Conservation (phyloP, 441 rosid species). For the Geranium incanum region DNA sequence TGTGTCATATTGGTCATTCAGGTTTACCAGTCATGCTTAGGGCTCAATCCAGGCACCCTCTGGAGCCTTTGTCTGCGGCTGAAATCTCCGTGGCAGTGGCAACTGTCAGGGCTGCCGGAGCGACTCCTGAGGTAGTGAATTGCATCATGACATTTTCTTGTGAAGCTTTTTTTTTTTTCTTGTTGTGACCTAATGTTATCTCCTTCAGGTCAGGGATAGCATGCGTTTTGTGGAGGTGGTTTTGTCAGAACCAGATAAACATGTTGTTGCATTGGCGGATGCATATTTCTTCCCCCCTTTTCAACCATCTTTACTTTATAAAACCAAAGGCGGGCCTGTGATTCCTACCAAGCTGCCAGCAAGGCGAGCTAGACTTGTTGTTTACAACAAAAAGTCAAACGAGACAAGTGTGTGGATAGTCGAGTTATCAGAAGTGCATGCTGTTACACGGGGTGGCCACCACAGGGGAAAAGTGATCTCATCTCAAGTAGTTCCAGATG, state of each 20-base stretch:
- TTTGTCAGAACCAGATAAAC: constrained; percentile 61
- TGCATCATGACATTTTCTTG: constrained; percentile 3
- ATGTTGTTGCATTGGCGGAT: constrained; percentile 76
- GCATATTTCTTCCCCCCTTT: constrained; percentile 88
- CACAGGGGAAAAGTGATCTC: constrained; percentile 81
- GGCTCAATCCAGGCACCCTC: constrained; percentile 70
- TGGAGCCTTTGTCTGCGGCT: constrained; percentile 77
- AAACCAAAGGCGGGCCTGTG: constrained; percentile 67
- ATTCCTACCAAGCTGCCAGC: constrained; percentile 77
- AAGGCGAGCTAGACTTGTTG: constrained; percentile 65
- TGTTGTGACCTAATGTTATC: neutral
- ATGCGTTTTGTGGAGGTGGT: constrained; percentile 81
- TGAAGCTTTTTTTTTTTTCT: neutral
- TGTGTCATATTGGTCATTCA: constrained; percentile 24
- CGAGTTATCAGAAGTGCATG: constrained; percentile 77
- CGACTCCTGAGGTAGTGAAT: constrained; percentile 67
- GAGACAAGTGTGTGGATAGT: constrained; percentile 77
- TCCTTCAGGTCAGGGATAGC: constrained; percentile 67
- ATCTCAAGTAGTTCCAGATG: constrained; percentile 58
- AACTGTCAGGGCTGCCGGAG: constrained; percentile 84
- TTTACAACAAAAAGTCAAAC: constrained; percentile 68
- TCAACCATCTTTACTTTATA: constrained; percentile 71
- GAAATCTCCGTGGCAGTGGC: constrained; percentile 81
- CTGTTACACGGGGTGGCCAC: constrained; percentile 78
- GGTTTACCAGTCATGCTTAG: constrained; percentile 54